These are phyloP conservation scores for Phytophthora brassicae DNA, from an alignment of 352 stramenopile genomes.

Conservation along the genomic window DNA sequence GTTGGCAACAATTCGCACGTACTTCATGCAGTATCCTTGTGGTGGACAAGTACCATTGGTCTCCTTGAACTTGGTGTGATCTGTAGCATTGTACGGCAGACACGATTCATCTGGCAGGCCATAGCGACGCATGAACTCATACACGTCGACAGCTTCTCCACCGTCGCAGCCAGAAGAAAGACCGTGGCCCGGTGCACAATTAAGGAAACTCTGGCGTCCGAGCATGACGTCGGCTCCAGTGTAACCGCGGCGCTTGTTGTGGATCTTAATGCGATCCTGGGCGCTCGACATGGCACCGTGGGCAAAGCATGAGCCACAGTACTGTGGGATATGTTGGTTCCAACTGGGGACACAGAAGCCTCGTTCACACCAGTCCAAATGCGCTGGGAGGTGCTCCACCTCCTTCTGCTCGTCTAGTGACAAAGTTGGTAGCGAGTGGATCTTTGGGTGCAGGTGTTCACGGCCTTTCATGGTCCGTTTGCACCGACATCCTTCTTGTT, in stretches of 20 bases:
- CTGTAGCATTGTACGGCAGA: slow-evolving; percentile 81
- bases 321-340: slow-evolving; percentile 86
- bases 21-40: slow-evolving; percentile 86
- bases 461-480: slow-evolving; percentile 76
- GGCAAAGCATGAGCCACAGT: slow-evolving; percentile 86
- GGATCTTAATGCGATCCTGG: slow-evolving; percentile 85
- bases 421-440: slow-evolving; percentile 41
- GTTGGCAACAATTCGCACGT: slow-evolving; percentile 27
- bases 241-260: slow-evolving; percentile 63
- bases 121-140: slow-evolving; percentile 79
- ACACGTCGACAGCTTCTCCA: slow-evolving; percentile 73
- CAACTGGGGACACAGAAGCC: slow-evolving; percentile 81
- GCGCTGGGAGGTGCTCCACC: slow-evolving; percentile 44
- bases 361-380: slow-evolving; percentile 92
- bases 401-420: slow-evolving; percentile 42
- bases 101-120: slow-evolving; percentile 80
- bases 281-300: slow-evolving; percentile 76
- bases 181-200: slow-evolving; percentile 74
- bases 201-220: slow-evolving; percentile 78
- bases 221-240: slow-evolving; percentile 77
- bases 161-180: slow-evolving; percentile 68
- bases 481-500: slow-evolving; percentile 44
- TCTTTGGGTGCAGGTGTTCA: slow-evolving; percentile 62
- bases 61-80: slow-evolving; percentile 67
- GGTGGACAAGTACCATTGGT: slow-evolving; percentile 77